Evolutionary conservation across 176 grass and related monocot species (phyloP), one percentile per base, ranked within the genome.

Genomic region (Oryza punctata): DNA sequence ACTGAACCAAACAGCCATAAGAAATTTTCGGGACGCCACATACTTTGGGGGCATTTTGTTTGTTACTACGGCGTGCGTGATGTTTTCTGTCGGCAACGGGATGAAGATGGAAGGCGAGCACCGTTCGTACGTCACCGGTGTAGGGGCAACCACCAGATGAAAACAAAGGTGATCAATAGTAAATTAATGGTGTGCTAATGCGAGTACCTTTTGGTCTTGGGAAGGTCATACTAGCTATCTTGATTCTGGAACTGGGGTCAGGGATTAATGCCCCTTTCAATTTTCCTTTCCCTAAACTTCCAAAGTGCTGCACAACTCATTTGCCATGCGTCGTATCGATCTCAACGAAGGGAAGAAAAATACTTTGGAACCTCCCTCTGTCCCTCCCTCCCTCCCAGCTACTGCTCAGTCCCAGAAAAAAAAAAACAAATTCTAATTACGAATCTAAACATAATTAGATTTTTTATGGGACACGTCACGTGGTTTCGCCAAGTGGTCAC

Each of bases 231-330:
- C 7, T 10, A 15, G 72, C 66, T 12, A 81, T 81, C 78, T 15
- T 24, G 40, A 27, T 77, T 81, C 78, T 15, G 24, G 40, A n/a
- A 30, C 78, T 24, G 72, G n/a, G 4, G 12, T 33, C 81, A 70
- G 14, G 38, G 32, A 33, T 33, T n/a, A n/a, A n/a, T n/a, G n/a
- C n/a, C n/a, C n/a, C n/a, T n/a, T n/a, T 33, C 5, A 33, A 33
- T 83, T 65, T 67, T 11, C 19, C 0, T 19, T 50, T 2, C 30
- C 2, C 54, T 7, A 23, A 19, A 18, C 54, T 60, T 24, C 19
- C 73, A 23, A 21, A 73, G 72, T 67, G 78, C 26, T 67, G 59
- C 57, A 82, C 88, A 46, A 23, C 73, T 86, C 88, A 82, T 67
- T 32, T 45, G 43, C 54, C 54, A 21, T 33, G 43, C 88, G 27